Conservation (phyloP, 1,139 yeast species). For the Candida dubliniensis region DNA sequence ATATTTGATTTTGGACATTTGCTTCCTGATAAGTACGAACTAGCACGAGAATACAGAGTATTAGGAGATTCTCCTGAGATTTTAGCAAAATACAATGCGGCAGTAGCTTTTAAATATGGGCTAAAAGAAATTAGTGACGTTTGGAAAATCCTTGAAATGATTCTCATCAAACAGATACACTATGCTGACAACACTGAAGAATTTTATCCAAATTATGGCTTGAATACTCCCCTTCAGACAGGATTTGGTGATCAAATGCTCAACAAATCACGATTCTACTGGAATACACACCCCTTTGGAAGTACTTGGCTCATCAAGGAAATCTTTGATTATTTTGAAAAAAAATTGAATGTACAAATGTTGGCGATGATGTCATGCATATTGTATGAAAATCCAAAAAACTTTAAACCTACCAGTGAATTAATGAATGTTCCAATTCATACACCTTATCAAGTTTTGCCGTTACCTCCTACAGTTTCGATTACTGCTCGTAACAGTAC, state of each 20-base stretch:
- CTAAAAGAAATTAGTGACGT: slow-evolving; percentile 66
- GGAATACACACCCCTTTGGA: slow-evolving; percentile 88
- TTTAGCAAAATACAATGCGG: slow-evolving; percentile 67
- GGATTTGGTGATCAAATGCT: slow-evolving; percentile 2
- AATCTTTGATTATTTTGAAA: slow-evolving; percentile 65
- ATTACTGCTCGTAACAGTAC: background rate
- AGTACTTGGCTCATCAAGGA: slow-evolving; percentile 69
- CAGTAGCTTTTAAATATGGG: slow-evolving; percentile 68
- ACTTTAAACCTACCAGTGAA: slow-evolving; percentile 16
- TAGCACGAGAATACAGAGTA: slow-evolving; percentile 75
- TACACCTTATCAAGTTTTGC: slow-evolving; percentile 45
- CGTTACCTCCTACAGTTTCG: slow-evolving; percentile 26
- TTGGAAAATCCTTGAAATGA: slow-evolving; percentile 67
- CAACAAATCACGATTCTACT: slow-evolving; percentile 43
- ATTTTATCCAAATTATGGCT: background rate
- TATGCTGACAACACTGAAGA: background rate
- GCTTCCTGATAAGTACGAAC: slow-evolving; percentile 72
- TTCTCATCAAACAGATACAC: slow-evolving; percentile 27
- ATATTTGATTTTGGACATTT: slow-evolving; percentile 67
- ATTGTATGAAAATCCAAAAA: slow-evolving; percentile 41
- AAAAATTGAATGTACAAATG: slow-evolving; percentile 75
- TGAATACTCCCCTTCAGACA: background rate
- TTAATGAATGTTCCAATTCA: slow-evolving; percentile 41
- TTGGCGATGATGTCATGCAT: slow-evolving; percentile 85
- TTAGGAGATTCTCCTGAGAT: slow-evolving; percentile 66